phyloP scores from a whole-genome alignment of 192 early-diverging fungal genomes.

The Coemansia furcata region DNA sequence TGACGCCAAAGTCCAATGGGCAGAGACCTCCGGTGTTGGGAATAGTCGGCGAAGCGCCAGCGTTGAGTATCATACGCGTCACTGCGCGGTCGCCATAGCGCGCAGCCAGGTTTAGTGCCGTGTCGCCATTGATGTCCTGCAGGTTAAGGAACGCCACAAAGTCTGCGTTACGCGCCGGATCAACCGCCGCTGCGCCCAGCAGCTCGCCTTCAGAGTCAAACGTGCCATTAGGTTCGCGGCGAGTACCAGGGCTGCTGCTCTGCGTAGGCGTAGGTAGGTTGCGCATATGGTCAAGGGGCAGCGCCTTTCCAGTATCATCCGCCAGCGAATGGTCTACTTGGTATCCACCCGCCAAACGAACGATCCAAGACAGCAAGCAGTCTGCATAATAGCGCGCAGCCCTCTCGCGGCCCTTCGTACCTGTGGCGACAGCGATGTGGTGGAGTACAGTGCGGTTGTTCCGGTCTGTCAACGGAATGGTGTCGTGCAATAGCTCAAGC shows the following conservation, averaged over 20 bases:
- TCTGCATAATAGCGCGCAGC: conserved; percentile 90
- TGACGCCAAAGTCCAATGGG: conserved; percentile 69
- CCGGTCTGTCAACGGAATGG: conserved; percentile 74
- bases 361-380: conserved; percentile 68
- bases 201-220: background rate
- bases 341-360: conserved; percentile 52
- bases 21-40: conserved; percentile 74
- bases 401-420: conserved; percentile 64
- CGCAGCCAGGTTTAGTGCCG: conserved; percentile 87
- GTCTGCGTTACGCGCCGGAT: conserved; percentile 56
- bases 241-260: conserved; percentile 28
- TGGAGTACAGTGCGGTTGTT: conserved; percentile 86
- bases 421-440: conserved; percentile 77
- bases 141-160: conserved; percentile 75
- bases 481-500: conserved; percentile 71
- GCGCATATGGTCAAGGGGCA: background rate
- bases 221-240: background rate
- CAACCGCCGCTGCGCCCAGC: background rate
- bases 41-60: conserved; percentile 73
- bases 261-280: conserved; percentile 33
- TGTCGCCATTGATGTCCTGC: conserved; percentile 83
- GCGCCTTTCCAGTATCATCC: conserved; percentile 8
- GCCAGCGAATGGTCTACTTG: conserved; percentile 21
- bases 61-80: conserved; percentile 66
- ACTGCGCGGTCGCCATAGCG: conserved; percentile 68